Base-by-base conservation (phyloP, 495 filamentous ascomycete species). In the Jackrogersella multiformis region DNA sequence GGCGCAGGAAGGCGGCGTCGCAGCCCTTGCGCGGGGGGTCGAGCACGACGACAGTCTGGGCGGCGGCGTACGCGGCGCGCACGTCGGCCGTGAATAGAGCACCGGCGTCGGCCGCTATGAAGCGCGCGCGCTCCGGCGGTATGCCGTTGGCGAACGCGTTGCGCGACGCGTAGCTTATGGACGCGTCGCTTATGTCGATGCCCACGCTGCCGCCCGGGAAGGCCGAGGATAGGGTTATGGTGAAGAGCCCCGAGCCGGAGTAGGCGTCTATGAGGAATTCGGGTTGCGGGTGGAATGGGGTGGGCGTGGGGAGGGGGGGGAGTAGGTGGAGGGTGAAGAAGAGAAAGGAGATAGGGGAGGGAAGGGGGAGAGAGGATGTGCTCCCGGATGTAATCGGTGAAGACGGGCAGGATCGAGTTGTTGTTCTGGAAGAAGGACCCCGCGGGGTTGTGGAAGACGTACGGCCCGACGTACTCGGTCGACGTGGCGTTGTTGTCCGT, bases 371-470 rank as follows among this genome's bases (percentile, higher is more conserved):
- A 83, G 16, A 94, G 81, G 69, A 94, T 89, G 72, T 92, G 87
- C 45, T 89, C 81, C 51, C 95, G 92, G 79, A 99, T 92, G 81
- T 94, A 97, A 61, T 88, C 85, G 10, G 93, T 97, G 79, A 99
- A 97, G 9, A 76, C 77, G 38, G 91, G 85, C n/a, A 99, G 88
- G 79, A 99, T 97, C 46, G 93, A 96, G 80, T 99, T 99, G 84
- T 99, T 99, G 81, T 99, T 99, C 73, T 99, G 95, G 86, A 99
- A 99, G 85, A 99, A 99, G 41, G 90, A 82, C 36, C 93, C 93
- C 16, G 95, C 95, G 28, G 89, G 91, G 83, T 94, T 97, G 73
- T 85, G 86, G 82, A 99, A 96, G 74, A 88, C 78, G 80, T 89
- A 96, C 76, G 88, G 74, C 71, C 92, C 92, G 56, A 99, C 82